Base-by-base conservation (phyloP, 225 moss, liverwort and hornwort species). In the Sphagnum tenellum region DNA sequence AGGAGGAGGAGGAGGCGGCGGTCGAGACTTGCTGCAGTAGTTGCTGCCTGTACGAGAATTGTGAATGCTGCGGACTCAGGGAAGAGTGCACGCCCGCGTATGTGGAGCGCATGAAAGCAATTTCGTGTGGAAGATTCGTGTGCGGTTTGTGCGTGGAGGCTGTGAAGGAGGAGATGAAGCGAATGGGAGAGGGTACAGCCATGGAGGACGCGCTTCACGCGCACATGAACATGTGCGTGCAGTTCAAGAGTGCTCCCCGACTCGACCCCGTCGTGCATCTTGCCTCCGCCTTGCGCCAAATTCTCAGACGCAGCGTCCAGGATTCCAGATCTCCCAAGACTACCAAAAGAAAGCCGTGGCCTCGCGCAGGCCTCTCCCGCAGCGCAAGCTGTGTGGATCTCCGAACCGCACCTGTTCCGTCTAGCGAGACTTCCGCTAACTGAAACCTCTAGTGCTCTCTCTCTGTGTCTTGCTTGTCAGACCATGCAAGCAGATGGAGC, bases 71-170 rank as follows among this genome's bases (percentile, higher is more conserved):
- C 55, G 89, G 89, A 14, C 72, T 90, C 12, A 46, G 64, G n/a
- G 93, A 93, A 57, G 93, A 93, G 74, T 93, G 93, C 77, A 93
- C 93, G 0, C 81, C 71, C 2, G 86, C 82, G 0, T 90, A 93
- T 9, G 77, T 90, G 2, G 78, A 75, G 3, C 88, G 82, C 59
- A 84, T 86, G 73, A 88, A 82, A 49, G 82, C 76, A 45, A 77
- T 75, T 0, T 88, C 82, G 51, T 93, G 86, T 12, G 88, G 84
- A 47, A 86, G 84, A 45, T 79, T 85, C 11, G 74, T 93, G 5
- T 93, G 93, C n/a, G 93, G 93, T 5, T 73, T 93, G 2, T 93
- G 93, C 13, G 81, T 86, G 3, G 93, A 90, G 67, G 93, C 93
- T 9, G 93, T 90, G 64, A 93, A 93, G 72, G 93, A 93, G 71